Evolutionary conservation across 2,329 filamentous ascomycete species (phyloP).

Genomic region (Colletotrichum limetticola): DNA sequence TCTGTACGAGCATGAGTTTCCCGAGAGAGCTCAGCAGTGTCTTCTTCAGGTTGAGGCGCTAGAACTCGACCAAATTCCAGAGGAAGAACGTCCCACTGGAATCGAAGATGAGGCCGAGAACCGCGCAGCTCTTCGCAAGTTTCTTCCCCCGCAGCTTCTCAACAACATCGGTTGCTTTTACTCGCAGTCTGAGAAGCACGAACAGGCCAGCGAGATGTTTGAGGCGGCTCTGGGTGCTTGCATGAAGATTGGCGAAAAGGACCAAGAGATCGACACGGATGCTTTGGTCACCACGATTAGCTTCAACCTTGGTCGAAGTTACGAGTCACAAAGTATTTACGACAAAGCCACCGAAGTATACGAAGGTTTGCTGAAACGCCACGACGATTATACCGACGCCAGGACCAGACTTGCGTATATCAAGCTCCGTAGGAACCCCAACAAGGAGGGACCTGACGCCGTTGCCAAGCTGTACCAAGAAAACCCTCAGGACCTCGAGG

Average conservation of each 20-base stretch:
- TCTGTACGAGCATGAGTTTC: slow-evolving; percentile 85
- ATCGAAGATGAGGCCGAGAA: slow-evolving; percentile 66
- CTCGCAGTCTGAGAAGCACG: slow-evolving; percentile 86
- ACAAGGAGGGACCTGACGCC: slow-evolving; percentile 86
- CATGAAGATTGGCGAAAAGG: slow-evolving; percentile 80
- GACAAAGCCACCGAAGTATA: slow-evolving; percentile 92
- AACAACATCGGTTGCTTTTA: slow-evolving; percentile 99
- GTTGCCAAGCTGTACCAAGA: slow-evolving; percentile 88
- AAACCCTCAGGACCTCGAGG: slow-evolving; percentile 87
- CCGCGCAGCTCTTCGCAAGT: slow-evolving; percentile 74
- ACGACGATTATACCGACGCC: slow-evolving; percentile 93
- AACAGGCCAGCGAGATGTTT: slow-evolving; percentile 85
- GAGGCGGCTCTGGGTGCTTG: slow-evolving; percentile 92
- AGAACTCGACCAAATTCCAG: slow-evolving; percentile 81
- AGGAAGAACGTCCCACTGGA: slow-evolving; percentile 73
- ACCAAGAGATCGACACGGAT: slow-evolving; percentile 84
- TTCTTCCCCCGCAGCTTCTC: slow-evolving; percentile 87
- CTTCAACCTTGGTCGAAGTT: slow-evolving; percentile 94
- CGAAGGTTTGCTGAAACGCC: slow-evolving; percentile 83
- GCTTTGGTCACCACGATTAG: slow-evolving; percentile 95
- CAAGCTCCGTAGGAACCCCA: slow-evolving; percentile 81
- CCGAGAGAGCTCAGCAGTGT: slow-evolving; percentile 92
- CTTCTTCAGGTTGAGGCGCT: slow-evolving; percentile 92
- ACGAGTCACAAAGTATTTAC: slow-evolving; percentile 83
- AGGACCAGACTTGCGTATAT: slow-evolving; percentile 91